These are phyloP conservation scores for Toxicodendron radicans DNA, from an alignment of 345 rosid species.

Conservation along the genomic window DNA sequence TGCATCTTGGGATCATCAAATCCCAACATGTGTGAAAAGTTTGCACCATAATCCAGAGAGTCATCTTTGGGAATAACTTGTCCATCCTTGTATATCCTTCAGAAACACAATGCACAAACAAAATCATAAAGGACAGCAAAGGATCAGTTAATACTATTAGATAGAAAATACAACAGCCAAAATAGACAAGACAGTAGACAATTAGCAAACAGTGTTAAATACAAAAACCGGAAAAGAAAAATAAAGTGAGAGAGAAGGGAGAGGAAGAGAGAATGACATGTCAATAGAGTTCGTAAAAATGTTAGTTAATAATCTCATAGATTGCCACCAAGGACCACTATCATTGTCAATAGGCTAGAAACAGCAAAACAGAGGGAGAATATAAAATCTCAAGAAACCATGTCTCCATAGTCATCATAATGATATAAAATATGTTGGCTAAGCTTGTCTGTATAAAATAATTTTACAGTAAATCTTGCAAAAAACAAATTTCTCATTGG, in stretches of 20 bases:
- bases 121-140: not conserved
- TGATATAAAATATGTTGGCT: not conserved
- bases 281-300: not conserved
- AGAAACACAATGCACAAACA: conserved; percentile 7
- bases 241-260: not conserved
- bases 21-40: conserved; percentile 91
- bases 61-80: conserved; percentile 62
- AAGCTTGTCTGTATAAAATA: not conserved
- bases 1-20: conserved; percentile 81
- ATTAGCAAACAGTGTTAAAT: not conserved
- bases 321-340: not conserved
- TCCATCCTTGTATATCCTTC: conserved; percentile 85
- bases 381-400: not conserved
- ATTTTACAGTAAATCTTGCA: not conserved
- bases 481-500: not conserved
- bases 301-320: not conserved
- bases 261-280: not conserved
- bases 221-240: not conserved
- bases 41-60: conserved; percentile 92
- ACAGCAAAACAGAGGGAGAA: not conserved
- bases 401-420: not conserved
- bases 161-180: not conserved
- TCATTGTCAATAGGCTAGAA: not conserved
- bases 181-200: not conserved
- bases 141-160: not conserved